Conservation (phyloP, 495 filamentous ascomycete genomes). For the Penicillium turbatum region DNA sequence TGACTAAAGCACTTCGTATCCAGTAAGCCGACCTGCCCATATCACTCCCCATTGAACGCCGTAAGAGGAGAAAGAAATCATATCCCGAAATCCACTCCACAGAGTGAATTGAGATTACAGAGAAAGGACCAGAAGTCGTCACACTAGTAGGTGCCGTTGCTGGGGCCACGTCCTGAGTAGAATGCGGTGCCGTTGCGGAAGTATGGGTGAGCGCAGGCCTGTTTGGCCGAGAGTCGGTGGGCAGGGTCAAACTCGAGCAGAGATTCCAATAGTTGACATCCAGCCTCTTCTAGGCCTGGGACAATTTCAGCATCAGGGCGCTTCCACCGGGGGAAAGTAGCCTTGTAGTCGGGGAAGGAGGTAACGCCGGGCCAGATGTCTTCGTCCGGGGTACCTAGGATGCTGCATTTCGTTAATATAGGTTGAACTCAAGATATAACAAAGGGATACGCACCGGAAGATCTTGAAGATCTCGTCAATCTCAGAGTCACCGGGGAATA, state of each 20-base stretch:
- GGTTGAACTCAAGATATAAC: background rate
- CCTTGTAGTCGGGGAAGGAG: constrained; percentile 95
- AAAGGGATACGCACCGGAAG: constrained; percentile 63
- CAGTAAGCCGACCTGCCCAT: constrained; percentile 30
- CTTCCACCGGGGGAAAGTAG: constrained; percentile 93
- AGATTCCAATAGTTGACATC: constrained; percentile 81
- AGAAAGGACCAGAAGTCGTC: constrained; percentile 5
- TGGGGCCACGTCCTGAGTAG: constrained; percentile 45
- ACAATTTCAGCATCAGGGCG: constrained; percentile 63
- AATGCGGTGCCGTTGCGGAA: constrained; percentile 66
- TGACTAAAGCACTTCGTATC: constrained; percentile 31
- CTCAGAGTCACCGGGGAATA: constrained; percentile 97
- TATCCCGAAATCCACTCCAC: constrained; percentile 7
- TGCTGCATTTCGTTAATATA: constrained; percentile 42
- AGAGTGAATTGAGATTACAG: constrained; percentile 22
- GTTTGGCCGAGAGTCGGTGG: constrained; percentile 90
- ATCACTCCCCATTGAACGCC: constrained; percentile 40
- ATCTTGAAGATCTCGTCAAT: constrained; percentile 99
- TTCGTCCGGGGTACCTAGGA: constrained; percentile 89
- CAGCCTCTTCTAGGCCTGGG: constrained; percentile 63
- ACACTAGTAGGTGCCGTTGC: constrained; percentile 41
- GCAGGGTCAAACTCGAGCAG: constrained; percentile 95
- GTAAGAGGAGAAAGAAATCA: constrained; percentile 29
- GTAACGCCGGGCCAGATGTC: constrained; percentile 92
- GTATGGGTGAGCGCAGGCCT: constrained; percentile 88